phyloP scores from a whole-genome alignment of 164 flowering plant species.

The Umbellularia californica region DNA sequence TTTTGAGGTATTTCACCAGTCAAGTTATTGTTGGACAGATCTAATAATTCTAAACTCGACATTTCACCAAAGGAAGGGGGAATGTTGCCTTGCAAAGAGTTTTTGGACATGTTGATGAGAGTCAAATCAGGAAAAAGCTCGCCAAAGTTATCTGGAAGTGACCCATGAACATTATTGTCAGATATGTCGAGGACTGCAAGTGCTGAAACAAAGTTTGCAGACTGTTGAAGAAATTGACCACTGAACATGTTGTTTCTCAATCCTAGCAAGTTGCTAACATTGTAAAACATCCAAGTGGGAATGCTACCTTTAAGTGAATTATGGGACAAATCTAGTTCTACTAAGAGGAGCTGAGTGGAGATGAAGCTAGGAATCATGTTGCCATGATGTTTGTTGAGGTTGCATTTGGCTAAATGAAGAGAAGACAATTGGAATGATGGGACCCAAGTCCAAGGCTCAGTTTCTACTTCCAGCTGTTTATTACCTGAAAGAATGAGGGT shows the following conservation, averaged over 20 bases:
- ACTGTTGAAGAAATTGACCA: not conserved
- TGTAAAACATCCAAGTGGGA: constrained; percentile 7
- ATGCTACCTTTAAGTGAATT: not conserved
- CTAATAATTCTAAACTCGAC: not conserved
- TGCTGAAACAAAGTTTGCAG: not conserved
- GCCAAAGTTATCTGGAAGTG: constrained; percentile 3
- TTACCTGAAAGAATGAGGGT: constrained; percentile 2
- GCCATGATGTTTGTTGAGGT: not conserved
- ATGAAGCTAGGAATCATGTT: constrained; percentile 1
- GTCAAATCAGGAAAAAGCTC: not conserved
- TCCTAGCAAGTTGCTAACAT: not conserved
- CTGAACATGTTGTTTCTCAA: not conserved
- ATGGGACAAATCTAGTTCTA: not conserved
- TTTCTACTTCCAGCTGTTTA: constrained; percentile 1
- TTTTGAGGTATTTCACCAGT: constrained; percentile 1
- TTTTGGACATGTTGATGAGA: not conserved
- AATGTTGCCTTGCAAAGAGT: not conserved
- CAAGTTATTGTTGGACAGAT: constrained; percentile 1
- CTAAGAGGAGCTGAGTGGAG: not conserved
- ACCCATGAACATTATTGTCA: constrained; percentile 8
- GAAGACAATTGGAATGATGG: not conserved
- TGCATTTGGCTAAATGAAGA: not conserved
- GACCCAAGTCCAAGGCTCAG: not conserved
- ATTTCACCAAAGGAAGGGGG: constrained; percentile 3
- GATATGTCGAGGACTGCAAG: not conserved